Percentiles rank a stretch among this genome's conserved stretches.
Conservation (phyloP, 139 green algal genomes). For the Chlamydomonas applanata region DNA sequence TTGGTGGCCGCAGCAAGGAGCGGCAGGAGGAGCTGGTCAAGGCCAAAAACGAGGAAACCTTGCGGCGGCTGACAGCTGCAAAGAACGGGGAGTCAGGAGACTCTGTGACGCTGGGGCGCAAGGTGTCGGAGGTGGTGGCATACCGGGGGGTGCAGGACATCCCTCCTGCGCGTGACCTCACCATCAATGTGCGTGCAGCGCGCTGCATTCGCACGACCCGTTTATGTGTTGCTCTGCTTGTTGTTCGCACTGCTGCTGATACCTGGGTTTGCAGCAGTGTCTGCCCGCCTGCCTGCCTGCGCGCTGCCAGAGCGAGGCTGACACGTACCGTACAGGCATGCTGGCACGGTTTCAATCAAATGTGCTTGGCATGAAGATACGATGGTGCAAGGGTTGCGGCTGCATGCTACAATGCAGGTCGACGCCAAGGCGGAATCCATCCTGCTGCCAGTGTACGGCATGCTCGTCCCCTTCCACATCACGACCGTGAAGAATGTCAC, state of each 20-base stretch:
- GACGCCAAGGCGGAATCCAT: constrained; percentile 83
- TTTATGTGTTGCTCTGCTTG: no score
- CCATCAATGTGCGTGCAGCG: constrained; percentile 68
- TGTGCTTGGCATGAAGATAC: no score
- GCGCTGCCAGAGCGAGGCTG: no score
- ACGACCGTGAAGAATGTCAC: constrained; percentile 86
- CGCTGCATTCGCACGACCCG: no score
- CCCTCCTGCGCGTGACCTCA: constrained; percentile 56
- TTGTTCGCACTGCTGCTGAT: no score
- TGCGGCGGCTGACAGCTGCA: constrained; percentile 58
- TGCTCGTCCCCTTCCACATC: constrained; percentile 98
- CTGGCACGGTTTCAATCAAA: no score
- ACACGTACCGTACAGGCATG: no score
- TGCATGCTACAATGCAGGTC: constrained; percentile 25
- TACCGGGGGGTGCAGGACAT: constrained; percentile 79
- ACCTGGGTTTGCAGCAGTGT: no score
- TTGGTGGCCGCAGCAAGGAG: constrained; percentile 70
- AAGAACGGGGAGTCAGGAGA: not conserved
- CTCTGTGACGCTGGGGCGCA: not conserved
- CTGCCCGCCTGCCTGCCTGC: no score
- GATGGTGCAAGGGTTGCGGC: not conserved
- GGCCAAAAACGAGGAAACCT: constrained; percentile 83
- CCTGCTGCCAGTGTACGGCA: constrained; percentile 94
- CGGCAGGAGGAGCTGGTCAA: constrained; percentile 82
- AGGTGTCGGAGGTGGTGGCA: constrained; percentile 59